Conservation (phyloP, 768 basidiomycete species). For the Wakefieldia striispora region DNA sequence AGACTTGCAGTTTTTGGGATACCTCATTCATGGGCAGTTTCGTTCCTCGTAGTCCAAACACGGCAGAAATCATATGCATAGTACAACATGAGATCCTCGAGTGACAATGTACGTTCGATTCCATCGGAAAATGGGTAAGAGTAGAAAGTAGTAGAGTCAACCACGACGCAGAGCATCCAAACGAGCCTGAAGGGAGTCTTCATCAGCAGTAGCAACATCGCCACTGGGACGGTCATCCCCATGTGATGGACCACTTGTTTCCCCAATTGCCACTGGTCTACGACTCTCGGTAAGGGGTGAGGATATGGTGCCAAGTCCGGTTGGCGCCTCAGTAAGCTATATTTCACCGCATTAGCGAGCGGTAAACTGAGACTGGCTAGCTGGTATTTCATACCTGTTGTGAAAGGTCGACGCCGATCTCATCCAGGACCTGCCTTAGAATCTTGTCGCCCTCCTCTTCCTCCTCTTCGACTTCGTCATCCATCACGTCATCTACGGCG, state of each 20-base stretch:
- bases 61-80: not conserved
- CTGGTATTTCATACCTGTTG: slow-evolving; percentile 58
- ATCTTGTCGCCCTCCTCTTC: slow-evolving; percentile 96
- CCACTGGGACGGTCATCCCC: slow-evolving; percentile 38
- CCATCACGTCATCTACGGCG: slow-evolving; percentile 96
- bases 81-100: not conserved
- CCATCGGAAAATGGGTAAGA: slow-evolving; percentile 8
- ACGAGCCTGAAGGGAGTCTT: slow-evolving; percentile 92
- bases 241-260: slow-evolving; percentile 38
- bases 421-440: slow-evolving; percentile 91
- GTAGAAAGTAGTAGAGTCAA: slow-evolving; percentile 29
- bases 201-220: slow-evolving; percentile 58
- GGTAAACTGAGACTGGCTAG: not conserved
- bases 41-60: too few relatives aligned
- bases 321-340: slow-evolving; percentile 84
- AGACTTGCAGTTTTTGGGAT: too few relatives aligned
- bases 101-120: slow-evolving; percentile 3
- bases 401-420: slow-evolving; percentile 89
- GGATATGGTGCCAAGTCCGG: slow-evolving; percentile 59
- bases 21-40: too few relatives aligned
- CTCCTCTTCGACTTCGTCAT: slow-evolving; percentile 88
- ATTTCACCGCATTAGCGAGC: slow-evolving; percentile 9
- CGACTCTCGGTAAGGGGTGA: slow-evolving; percentile 61
- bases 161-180: slow-evolving; percentile 84
- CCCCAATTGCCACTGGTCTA: slow-evolving; percentile 85